These are phyloP conservation scores for Astrothelium macrocarpum DNA, from an alignment of 495 filamentous ascomycete species.

Conservation along the genomic window DNA sequence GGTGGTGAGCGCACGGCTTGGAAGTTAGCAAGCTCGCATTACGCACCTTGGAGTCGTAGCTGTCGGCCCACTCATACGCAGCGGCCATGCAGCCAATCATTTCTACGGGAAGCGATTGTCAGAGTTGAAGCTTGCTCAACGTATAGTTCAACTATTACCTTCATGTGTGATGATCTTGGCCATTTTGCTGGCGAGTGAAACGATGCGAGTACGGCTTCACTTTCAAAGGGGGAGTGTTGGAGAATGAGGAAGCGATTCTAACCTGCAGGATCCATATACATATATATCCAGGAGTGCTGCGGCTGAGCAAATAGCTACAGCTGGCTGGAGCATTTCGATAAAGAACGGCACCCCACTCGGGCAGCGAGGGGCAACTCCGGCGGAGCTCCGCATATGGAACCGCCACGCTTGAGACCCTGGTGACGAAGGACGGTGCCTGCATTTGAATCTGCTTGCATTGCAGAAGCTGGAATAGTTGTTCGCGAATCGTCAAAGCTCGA, in stretches of 20 bases:
- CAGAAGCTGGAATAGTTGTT: neutral
- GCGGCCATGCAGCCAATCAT: conserved; percentile 37
- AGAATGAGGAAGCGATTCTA: neutral
- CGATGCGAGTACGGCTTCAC: neutral
- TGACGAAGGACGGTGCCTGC: neutral
- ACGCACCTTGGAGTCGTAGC: conserved; percentile 59
- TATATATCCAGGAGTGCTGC: neutral
- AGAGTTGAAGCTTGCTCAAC: neutral
- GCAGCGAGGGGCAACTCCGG: neutral
- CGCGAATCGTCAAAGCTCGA: neutral
- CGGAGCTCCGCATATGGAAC: neutral
- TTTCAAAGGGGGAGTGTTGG: neutral
- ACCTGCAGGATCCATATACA: neutral
- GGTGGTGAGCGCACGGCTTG: neutral
- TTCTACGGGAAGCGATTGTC: conserved; percentile 15
- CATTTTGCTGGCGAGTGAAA: neutral
- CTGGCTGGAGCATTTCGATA: neutral
- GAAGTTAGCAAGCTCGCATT: neutral
- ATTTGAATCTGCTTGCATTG: neutral
- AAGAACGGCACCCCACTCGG: conserved; percentile 2
- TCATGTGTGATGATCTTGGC: neutral
- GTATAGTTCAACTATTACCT: neutral
- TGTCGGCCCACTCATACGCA: conserved; percentile 69
- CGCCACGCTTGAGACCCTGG: neutral
- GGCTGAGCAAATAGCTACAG: neutral